Conservation (phyloP, 495 filamentous ascomycete species). For the Penicillium soppii region DNA sequence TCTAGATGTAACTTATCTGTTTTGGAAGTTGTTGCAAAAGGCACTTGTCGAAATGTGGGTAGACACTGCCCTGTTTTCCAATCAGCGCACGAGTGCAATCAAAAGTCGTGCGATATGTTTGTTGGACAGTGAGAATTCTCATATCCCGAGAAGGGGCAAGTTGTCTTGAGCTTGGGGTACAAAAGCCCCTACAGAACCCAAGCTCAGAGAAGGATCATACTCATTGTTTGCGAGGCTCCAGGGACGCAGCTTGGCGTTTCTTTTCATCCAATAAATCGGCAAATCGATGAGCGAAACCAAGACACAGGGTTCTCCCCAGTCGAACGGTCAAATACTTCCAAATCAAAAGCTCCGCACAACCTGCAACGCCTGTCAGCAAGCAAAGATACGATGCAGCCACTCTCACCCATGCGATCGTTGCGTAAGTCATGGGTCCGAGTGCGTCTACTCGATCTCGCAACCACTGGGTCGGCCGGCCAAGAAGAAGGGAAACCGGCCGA, state of each 20-base stretch:
- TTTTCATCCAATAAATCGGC: background rate
- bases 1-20: background rate
- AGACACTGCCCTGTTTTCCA: background rate
- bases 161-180: background rate
- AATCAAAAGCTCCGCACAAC: constrained; percentile 42
- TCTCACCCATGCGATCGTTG: constrained; percentile 45
- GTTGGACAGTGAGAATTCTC: background rate
- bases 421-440: constrained; percentile 40
- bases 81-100: background rate
- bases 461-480: constrained; percentile 45
- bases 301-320: constrained; percentile 14
- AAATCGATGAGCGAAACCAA: background rate
- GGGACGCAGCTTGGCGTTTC: too few species aligned
- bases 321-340: background rate
- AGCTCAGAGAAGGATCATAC: background rate
- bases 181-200: background rate
- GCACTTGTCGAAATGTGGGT: background rate
- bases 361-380: constrained; percentile 50
- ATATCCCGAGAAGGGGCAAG: background rate
- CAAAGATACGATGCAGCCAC: constrained; percentile 51
- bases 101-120: background rate
- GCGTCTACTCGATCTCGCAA: constrained; percentile 47
- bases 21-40: background rate
- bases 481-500: constrained; percentile 20
- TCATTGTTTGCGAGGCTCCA: background rate